phyloP scores from a whole-genome alignment of 2,329 filamentous ascomycete genomes.

The Penicillium expansum region DNA sequence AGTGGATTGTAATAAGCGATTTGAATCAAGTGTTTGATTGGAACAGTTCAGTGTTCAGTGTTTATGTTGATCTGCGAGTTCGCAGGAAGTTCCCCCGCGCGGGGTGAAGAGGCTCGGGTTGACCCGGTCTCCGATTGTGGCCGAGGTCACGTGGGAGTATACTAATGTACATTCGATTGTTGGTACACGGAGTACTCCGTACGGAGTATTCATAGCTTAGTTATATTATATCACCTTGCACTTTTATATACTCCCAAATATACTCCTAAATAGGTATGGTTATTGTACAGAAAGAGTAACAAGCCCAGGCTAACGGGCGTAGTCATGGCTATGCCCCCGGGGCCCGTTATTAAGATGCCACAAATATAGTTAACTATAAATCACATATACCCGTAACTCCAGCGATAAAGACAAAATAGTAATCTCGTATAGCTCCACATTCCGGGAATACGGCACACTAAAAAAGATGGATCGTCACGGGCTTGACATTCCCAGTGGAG shows the following conservation, averaged over 20 bases:
- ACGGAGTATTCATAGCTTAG: no score
- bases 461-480: not conserved
- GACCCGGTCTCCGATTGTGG: not conserved
- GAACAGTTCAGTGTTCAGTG: not conserved
- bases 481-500: not conserved
- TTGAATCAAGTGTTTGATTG: not conserved
- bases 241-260: not conserved
- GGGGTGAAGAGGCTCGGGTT: conserved; percentile 6
- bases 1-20: not conserved
- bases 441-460: conserved; percentile 3
- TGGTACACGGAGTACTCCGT: no score
- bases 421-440: not conserved
- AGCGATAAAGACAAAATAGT: not conserved
- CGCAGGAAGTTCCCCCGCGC: conserved; percentile 4
- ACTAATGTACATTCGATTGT: not conserved
- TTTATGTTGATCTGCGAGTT: not conserved
- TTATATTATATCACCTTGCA: no score
- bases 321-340: not conserved
- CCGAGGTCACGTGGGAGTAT: conserved; percentile 2
- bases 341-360: not conserved
- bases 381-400: not conserved
- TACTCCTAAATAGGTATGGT: not conserved
- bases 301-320: not conserved
- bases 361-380: not conserved
- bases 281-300: no score